phyloP scores from a whole-genome alignment of 176 grass and related monocot genomes.

The Avena insularis region DNA sequence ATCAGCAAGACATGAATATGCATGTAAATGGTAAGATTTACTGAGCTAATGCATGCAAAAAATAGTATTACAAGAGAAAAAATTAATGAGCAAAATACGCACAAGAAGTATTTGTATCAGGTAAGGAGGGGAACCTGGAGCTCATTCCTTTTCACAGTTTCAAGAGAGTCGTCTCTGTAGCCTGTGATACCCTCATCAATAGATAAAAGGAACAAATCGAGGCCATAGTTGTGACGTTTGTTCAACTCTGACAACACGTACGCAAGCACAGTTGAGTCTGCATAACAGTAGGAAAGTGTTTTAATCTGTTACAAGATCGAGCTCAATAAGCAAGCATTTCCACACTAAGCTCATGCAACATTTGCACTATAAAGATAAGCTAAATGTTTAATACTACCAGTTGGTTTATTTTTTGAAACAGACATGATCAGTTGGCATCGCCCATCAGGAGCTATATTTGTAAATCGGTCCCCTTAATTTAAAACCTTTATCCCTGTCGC shows the following conservation, averaged over 20 bases:
- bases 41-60: background rate
- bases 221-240: conserved; percentile 72
- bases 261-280: conserved; percentile 98
- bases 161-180: conserved; percentile 94
- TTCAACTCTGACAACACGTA: conserved; percentile 90
- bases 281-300: conserved; percentile 41
- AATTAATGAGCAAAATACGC: conserved; percentile 2
- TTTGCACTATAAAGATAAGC: background rate
- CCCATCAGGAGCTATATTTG: background rate
- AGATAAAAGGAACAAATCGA: conserved; percentile 94
- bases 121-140: conserved; percentile 60
- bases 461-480: background rate
- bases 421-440: background rate
- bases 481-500: background rate
- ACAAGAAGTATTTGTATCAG: conserved; percentile 19
- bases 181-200: conserved; percentile 97
- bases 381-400: background rate
- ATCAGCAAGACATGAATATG: conserved; percentile 9
- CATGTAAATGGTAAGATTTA: conserved; percentile 19
- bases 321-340: conserved; percentile 13
- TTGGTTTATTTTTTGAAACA: background rate
- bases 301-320: conserved; percentile 15
- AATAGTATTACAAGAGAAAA: background rate
- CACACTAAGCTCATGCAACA: background rate
- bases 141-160: conserved; percentile 99